Evolutionary conservation across 805 yeast genomes (phyloP).

Genomic region (Yarrowia sp.): DNA sequence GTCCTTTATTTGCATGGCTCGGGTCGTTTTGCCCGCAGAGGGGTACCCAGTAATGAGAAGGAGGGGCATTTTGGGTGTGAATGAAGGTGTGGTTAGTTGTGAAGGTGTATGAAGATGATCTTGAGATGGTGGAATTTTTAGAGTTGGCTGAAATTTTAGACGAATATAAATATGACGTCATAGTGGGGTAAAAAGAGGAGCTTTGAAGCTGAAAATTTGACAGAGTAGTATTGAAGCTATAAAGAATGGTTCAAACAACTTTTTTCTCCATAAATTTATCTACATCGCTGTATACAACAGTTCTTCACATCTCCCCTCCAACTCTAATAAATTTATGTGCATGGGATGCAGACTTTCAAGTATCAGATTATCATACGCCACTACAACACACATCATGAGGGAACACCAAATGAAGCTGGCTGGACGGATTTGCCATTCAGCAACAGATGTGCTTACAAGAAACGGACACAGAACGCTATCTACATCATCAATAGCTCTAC

Average conservation of each 20-base stretch:
- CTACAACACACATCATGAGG: conserved; percentile 14
- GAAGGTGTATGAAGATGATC: neutral
- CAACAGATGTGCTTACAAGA: neutral
- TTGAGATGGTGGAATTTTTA: neutral
- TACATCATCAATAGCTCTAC: neutral
- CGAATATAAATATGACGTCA: no score
- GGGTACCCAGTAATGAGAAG: conserved; percentile 86
- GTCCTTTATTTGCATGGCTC: conserved; percentile 64
- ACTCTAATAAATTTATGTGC: conserved; percentile 3
- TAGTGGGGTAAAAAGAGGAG: neutral
- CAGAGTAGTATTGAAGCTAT: no score
- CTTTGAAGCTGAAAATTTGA: no score
- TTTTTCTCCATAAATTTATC: no score
- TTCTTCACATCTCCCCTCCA: no score
- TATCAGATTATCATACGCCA: neutral
- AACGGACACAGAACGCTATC: neutral
- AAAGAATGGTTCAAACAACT: no score
- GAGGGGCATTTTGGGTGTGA: conserved; percentile 71
- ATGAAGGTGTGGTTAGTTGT: neutral
- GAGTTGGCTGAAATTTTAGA: neutral
- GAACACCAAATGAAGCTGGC: conserved; percentile 18
- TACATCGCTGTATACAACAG: no score
- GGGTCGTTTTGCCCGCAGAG: conserved; percentile 78
- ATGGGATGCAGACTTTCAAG: conserved; percentile 30
- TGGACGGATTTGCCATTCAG: neutral